Base-by-base conservation (phyloP, 148 eudicot genomes). In the Amaranthus cruentus region DNA sequence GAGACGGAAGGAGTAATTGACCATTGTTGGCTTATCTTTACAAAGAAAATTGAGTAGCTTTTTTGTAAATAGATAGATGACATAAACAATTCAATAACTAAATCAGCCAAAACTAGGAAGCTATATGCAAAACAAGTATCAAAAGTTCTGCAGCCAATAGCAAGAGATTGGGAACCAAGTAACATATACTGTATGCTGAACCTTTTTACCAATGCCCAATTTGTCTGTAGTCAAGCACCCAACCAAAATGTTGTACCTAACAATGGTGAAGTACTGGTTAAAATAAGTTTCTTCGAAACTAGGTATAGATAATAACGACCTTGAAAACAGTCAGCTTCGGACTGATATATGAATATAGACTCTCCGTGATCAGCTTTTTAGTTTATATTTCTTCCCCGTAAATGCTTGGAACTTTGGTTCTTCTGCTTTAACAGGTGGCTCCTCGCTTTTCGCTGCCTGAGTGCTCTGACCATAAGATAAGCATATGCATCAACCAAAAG, bases 391-490 rank as follows among this genome's bases (percentile, higher is more conserved):
- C 83, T 80, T 80, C 58, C 83, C 83, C 4, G 83, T 66, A 69
- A 80, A 80, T 66, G 83, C 83, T 76, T 80, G 79, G 79, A 80
- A 80, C 79, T 76, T 80, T 0, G 79, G 47, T 66, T 76, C 79
- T 72, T 80, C 83, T 46, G 73, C 38, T 60, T 75, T 76, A 48
- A 69, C 79, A 52, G 83, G 72, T 54, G 73, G 5, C 53, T 42
- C 60, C 53, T 76, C 70, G 10, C 21, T 72, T 60, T 80, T 75
- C 4, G 38, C 79, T 38, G 75, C 47, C 59, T 76, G 56, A 1
- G 70, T 59, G 52, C 51, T 63, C 83, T 80, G 46, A 76, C 65
- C 48, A 63, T 49, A 52, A 49, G 44, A 56, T 18, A 12, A 9
- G 44, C 60, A 68, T 18, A 59, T 48, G 15, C 47, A 68, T 61